Percentiles rank a stretch among this genome's conserved stretches.
These are phyloP conservation scores for Linnemannia hyalina DNA, from an alignment of 192 early-diverging fungal genomes.

Conservation along the genomic window DNA sequence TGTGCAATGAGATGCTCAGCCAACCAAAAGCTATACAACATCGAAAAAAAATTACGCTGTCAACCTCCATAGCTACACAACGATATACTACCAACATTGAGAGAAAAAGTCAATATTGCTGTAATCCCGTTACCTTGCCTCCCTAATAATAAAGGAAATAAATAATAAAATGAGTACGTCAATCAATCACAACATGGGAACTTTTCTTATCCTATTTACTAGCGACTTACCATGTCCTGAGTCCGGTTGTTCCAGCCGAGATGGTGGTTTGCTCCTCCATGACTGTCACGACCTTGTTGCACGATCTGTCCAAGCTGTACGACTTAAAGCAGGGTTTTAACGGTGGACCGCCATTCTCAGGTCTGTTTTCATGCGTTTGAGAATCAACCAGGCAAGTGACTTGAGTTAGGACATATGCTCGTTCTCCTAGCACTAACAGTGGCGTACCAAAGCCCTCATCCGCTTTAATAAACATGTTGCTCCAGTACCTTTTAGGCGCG, in stretches of 20 bases:
- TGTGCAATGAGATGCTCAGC: constrained; percentile 46
- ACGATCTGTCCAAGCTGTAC: constrained; percentile 32
- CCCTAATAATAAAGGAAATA: constrained; percentile 12
- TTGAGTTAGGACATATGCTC: background rate
- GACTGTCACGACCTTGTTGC: constrained; percentile 40
- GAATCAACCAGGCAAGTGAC: background rate
- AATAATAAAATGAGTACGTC: background rate
- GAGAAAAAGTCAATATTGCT: background rate
- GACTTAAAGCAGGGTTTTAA: constrained; percentile 49
- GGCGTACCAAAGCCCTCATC: background rate
- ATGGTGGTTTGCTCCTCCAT: constrained; percentile 56
- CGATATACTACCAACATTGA: background rate
- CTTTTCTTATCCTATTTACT: background rate
- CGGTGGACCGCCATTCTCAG: constrained; percentile 47
- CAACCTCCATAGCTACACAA: background rate
- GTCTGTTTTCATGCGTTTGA: constrained; percentile 16
- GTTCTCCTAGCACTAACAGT: background rate
- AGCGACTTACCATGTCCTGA: constrained; percentile 40
- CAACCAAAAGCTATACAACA: constrained; percentile 32
- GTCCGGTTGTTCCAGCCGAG: constrained; percentile 45
- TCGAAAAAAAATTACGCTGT: background rate
- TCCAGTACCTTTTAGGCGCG: constrained; percentile 30
- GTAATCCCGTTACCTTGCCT: constrained; percentile 28
- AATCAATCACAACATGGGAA: background rate
- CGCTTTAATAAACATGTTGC: too few species aligned